These are phyloP conservation scores for Paraleonurus japonicus DNA, from an alignment of 257 asterid species.

Conservation along the genomic window DNA sequence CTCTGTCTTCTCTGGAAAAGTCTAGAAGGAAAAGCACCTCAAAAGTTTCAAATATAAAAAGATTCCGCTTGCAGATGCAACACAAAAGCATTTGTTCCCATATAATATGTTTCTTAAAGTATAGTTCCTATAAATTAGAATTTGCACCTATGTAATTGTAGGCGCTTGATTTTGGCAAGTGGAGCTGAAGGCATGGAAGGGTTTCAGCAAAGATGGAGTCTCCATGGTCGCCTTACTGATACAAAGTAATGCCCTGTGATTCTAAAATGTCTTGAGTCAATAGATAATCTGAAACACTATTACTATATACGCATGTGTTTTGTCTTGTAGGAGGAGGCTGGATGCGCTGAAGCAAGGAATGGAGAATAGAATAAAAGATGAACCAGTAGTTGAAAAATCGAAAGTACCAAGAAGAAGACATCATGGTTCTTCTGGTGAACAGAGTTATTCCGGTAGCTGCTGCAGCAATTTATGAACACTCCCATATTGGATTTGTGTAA, in stretches of 20 bases:
- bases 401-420: slow-evolving; percentile 50
- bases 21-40: neutral
- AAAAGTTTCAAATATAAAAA: neutral
- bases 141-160: slow-evolving; percentile 7
- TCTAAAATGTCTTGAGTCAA: slow-evolving; percentile 9
- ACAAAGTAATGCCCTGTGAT: slow-evolving; percentile 51
- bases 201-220: slow-evolving; percentile 90
- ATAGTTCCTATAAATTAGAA: neutral
- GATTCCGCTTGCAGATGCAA: neutral
- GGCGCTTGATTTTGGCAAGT: slow-evolving; percentile 93
- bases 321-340: slow-evolving; percentile 52
- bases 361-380: slow-evolving; percentile 58
- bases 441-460: neutral
- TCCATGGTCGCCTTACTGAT: slow-evolving; percentile 83
- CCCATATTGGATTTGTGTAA: neutral
- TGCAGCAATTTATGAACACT: neutral
- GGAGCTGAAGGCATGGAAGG: slow-evolving; percentile 91
- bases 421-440: slow-evolving; percentile 73
- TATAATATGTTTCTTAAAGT: neutral
- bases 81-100: neutral
- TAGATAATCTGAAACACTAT: neutral
- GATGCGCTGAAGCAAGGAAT: slow-evolving; percentile 80
- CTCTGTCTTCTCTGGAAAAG: neutral
- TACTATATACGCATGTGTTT: neutral
- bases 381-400: slow-evolving; percentile 26